Evolutionary conservation across 805 yeast genomes (phyloP), one percentile per base, ranked within the genome.

Genomic region (Cyberlindnera bimundalis): DNA sequence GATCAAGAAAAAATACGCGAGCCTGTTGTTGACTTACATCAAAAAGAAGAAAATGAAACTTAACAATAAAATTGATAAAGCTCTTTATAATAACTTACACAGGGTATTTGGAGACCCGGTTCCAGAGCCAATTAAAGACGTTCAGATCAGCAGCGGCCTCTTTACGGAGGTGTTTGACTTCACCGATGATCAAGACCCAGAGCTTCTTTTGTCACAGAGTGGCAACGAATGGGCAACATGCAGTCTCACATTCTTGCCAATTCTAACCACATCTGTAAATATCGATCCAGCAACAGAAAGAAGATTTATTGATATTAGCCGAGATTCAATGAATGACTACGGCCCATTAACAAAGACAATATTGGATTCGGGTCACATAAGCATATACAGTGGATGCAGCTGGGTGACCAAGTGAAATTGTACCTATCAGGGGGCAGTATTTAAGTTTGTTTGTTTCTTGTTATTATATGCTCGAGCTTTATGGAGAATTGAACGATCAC

Each of bases 141-240:
- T 52, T n/a, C 31, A 33, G 1, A 37, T 52, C 11, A 39, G 32
- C 5, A 35, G 46, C 2, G 52, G 37, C 4, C 33, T 45, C 10
- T 50, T 57, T 33, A 18, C 34, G 1, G 59, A 57, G 36, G 27
- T 46, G 2, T 57, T 57, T 36, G 37, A 48, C 19, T 40, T 54
- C 14, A 27, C 31, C 2, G 32, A 31, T 2, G 35, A 39, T 11
- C 32, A 32, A 6, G 47, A 52, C 13, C 16, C 36, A 9, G 46
- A 46, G 5, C 18, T 15, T 7, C 3, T 54, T 8, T 15, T 27
- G 2, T 55, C 61, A 1, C 28, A 39, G 4, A 33, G 44, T 12
- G 49, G 39, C 6, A 50, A 46, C 18, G 25, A 19, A 23, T 57
- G 59, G 60, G 46, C 54, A 8, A 51, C 59, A 27, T 57, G 61